Evolutionary conservation across 2,329 filamentous ascomycete genomes (phyloP).

Genomic region (Sphaerulina populicola): DNA sequence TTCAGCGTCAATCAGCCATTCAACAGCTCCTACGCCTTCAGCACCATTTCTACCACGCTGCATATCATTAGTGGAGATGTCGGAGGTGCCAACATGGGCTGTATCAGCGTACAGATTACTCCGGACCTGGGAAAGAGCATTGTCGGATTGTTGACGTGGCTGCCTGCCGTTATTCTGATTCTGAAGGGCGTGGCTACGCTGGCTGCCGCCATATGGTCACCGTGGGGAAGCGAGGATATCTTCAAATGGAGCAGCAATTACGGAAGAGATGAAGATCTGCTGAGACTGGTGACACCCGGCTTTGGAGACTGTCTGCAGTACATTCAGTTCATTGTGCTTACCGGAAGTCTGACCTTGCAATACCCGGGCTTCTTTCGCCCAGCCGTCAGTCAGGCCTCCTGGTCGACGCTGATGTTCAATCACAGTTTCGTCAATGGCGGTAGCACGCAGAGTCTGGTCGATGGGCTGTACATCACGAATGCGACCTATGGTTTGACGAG

Average conservation of each 20-base stretch:
- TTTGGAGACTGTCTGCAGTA: conserved; percentile 97
- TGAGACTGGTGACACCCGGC: conserved; percentile 86
- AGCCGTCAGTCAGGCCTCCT: conserved; percentile 74
- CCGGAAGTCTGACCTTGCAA: conserved; percentile 73
- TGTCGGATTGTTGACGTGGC: conserved; percentile 60
- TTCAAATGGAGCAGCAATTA: conserved; percentile 99
- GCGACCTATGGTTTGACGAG: conserved; percentile 70
- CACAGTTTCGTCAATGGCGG: conserved; percentile 70
- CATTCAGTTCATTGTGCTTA: conserved; percentile 83
- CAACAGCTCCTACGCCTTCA: conserved; percentile 74
- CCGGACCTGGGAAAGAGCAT: conserved; percentile 67
- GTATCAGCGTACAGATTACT: conserved; percentile 72
- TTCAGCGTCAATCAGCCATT: conserved; percentile 69
- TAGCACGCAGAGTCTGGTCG: conserved; percentile 59
- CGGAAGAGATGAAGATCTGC: conserved; percentile 81
- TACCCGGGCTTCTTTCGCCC: conserved; percentile 96
- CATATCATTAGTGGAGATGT: conserved; percentile 66
- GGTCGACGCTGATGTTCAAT: conserved; percentile 91
- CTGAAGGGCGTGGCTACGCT: conserved; percentile 75
- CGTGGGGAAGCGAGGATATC: conserved; percentile 83
- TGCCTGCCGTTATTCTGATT: conserved; percentile 70
- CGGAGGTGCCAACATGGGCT: conserved; percentile 58
- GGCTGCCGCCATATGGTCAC: conserved; percentile 77
- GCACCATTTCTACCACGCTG: conserved; percentile 68
- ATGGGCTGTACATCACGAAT: conserved; percentile 80